Evolutionary conservation across 192 early-diverging fungal species (phyloP), one percentile per base, ranked within the genome.

Genomic region (Coemansia sp.): DNA sequence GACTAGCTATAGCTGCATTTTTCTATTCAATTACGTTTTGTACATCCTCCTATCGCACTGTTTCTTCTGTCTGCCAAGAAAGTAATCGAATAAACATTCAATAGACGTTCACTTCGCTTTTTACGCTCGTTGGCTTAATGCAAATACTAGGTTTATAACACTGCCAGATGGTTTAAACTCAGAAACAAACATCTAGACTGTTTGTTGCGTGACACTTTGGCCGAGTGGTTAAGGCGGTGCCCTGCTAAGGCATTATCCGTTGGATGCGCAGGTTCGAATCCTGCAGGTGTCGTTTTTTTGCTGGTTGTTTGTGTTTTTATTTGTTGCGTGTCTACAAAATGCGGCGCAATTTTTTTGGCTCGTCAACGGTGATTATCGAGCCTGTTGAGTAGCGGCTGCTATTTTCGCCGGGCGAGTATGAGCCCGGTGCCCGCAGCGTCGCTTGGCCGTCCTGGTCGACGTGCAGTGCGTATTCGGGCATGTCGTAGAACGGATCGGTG

Each of bases 221-320:
- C 65, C 58, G 65, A 68, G 84, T 85, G 65, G 65, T 61, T 85
- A 84, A 85, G 81, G 82, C 84, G 84, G 62, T 70, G 81, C 71
- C 82, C 84, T 85, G 82, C 84, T 84, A 84, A 84, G 84, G 65
- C 82, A 67, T 76, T 85, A 80, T 71, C 82, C 77, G 64, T 62
- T 84, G 84, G 82, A 71, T 80, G 84, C 84, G 82, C 84, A 85
- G 82, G 84, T 85, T 85, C 84, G 82, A 85, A 84, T 85, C 84
- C 82, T 85, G 84, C 81, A 71, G 81, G 62, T 73, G 84, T 73
- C 84, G 84, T 11, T 56, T 68, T 65, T 64, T 75, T 69, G 14
- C 35, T n/a, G 25, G 14, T 9, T 35, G 33, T 35, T 35, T 35
- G 33, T 6, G 14, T 35, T 35, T 4, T 35, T 35, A 14, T 35